Percentiles rank a stretch among this genome's conserved stretches.
Evolutionary conservation across 805 yeast species (phyloP).

Genomic region (Wickerhamiella bombiphila): DNA sequence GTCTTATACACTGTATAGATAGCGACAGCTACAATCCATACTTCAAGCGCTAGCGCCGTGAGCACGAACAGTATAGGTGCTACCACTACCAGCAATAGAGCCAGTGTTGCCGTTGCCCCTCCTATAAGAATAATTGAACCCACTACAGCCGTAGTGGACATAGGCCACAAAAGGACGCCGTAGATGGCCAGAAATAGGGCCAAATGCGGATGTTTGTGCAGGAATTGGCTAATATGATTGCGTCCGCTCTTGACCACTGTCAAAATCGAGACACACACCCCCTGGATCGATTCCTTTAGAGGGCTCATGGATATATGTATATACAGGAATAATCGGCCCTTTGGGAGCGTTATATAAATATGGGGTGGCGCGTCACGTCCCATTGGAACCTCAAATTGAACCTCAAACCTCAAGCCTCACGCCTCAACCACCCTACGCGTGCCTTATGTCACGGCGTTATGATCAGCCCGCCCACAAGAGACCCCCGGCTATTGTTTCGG

Average conservation of each 20-base stretch:
- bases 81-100: slow-evolving; percentile 7
- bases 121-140: slow-evolving; percentile 4
- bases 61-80: slow-evolving; percentile 10
- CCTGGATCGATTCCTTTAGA: not conserved
- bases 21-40: slow-evolving; percentile 6
- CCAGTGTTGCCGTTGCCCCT: slow-evolving; percentile 4
- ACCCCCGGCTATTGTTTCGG: too few species aligned
- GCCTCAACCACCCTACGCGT: too few species aligned
- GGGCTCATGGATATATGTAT: not conserved
- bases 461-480: too few species aligned
- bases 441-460: too few species aligned
- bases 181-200: slow-evolving; percentile 6
- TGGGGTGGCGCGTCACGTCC: slow-evolving; percentile 1
- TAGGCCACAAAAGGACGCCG: slow-evolving; percentile 8
- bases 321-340: not conserved
- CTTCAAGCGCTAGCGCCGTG: slow-evolving; percentile 3
- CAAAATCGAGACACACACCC: not conserved
- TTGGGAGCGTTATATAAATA: not conserved
- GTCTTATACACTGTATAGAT: slow-evolving; percentile 2
- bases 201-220: not conserved
- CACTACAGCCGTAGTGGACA: slow-evolving; percentile 6
- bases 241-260: not conserved
- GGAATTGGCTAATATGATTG: not conserved
- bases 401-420: too few species aligned
- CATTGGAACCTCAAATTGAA: too few species aligned